These are phyloP conservation scores for Candida broadrunensis DNA, from an alignment of 805 yeast species.

Conservation along the genomic window DNA sequence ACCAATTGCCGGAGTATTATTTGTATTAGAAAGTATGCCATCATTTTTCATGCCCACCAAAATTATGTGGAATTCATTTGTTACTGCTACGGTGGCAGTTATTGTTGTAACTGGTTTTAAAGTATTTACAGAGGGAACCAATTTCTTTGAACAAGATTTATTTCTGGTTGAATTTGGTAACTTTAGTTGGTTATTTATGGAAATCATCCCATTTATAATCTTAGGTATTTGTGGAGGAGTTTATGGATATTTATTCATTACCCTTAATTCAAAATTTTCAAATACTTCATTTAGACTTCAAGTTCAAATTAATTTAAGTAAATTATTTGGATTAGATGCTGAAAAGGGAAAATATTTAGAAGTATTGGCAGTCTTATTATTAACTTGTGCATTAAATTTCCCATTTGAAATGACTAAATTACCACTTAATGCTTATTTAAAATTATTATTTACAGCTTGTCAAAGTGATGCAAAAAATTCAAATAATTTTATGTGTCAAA, in stretches of 20 bases:
- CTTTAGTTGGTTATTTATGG: slow-evolving; percentile 70
- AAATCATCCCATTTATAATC: slow-evolving; percentile 66
- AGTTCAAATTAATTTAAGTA: slow-evolving; percentile 19
- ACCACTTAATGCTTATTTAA: slow-evolving; percentile 55
- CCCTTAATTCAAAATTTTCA: slow-evolving; percentile 37
- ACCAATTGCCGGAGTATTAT: slow-evolving; percentile 85
- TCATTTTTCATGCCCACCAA: slow-evolving; percentile 60
- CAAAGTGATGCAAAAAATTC: slow-evolving; percentile 19
- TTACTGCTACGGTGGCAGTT: slow-evolving; percentile 72
- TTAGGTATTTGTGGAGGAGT: slow-evolving; percentile 71
- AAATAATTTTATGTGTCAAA: slow-evolving; percentile 33
- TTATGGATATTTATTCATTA: slow-evolving; percentile 55
- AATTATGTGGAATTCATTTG: slow-evolving; percentile 81
- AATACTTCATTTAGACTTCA: slow-evolving; percentile 30
- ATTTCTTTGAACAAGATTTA: slow-evolving; percentile 44
- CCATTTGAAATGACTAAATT: slow-evolving; percentile 52
- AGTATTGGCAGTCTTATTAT: slow-evolving; percentile 42
- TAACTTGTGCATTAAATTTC: slow-evolving; percentile 55
- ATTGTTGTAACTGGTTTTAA: slow-evolving; percentile 48
- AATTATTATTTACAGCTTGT: slow-evolving; percentile 72
- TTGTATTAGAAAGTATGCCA: slow-evolving; percentile 67
- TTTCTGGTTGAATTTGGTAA: slow-evolving; percentile 67
- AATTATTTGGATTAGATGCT: slow-evolving; percentile 11
- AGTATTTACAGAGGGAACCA: slow-evolving; percentile 36
- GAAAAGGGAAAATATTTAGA: slow-evolving; percentile 41